Evolutionary conservation across 192 early-diverging fungal genomes (phyloP).

Genomic region (Cetraspora pellucida): DNA sequence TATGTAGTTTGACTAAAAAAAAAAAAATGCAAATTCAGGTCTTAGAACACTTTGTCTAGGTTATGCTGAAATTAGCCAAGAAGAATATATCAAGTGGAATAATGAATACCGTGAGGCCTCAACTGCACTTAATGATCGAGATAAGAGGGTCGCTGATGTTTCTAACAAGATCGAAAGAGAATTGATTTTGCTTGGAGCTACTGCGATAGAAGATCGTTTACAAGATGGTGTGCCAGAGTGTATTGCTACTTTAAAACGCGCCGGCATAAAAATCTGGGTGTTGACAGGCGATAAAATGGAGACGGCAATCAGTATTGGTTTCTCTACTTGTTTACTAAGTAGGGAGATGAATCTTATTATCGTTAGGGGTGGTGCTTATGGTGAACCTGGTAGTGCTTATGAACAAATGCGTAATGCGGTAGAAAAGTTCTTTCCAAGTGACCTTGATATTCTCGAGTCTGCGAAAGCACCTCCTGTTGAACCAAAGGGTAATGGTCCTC

Average conservation of each 20-base stretch:
- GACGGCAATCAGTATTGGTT: slow-evolving; percentile 82
- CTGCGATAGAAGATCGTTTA: slow-evolving; percentile 78
- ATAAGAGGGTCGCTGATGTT: slow-evolving; percentile 56
- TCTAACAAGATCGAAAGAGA: slow-evolving; percentile 64
- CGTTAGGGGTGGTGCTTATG: slow-evolving; percentile 48
- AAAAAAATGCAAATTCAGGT: slow-evolving; percentile 36
- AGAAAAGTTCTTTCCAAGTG: slow-evolving; percentile 37
- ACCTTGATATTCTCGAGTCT: slow-evolving; percentile 21
- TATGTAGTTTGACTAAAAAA: background rate
- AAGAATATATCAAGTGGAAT: slow-evolving; percentile 62
- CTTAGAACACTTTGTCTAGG: slow-evolving; percentile 77
- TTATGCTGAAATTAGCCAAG: slow-evolving; percentile 54
- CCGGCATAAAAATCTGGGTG: slow-evolving; percentile 81
- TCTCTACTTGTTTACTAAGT: slow-evolving; percentile 67
- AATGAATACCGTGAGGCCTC: slow-evolving; percentile 56
- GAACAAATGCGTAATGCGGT: slow-evolving; percentile 57
- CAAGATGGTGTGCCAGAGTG: slow-evolving; percentile 80
- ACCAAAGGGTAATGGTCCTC: background rate
- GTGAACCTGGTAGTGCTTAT: slow-evolving; percentile 47
- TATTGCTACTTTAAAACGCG: slow-evolving; percentile 61
- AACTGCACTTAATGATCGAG: slow-evolving; percentile 57
- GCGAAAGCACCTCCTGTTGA: slow-evolving; percentile 6
- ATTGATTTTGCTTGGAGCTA: slow-evolving; percentile 67
- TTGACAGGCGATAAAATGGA: slow-evolving; percentile 81
- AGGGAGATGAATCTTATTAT: slow-evolving; percentile 66